These are phyloP conservation scores for Candida rishiriensis DNA, from an alignment of 805 yeast species.

Conservation along the genomic window DNA sequence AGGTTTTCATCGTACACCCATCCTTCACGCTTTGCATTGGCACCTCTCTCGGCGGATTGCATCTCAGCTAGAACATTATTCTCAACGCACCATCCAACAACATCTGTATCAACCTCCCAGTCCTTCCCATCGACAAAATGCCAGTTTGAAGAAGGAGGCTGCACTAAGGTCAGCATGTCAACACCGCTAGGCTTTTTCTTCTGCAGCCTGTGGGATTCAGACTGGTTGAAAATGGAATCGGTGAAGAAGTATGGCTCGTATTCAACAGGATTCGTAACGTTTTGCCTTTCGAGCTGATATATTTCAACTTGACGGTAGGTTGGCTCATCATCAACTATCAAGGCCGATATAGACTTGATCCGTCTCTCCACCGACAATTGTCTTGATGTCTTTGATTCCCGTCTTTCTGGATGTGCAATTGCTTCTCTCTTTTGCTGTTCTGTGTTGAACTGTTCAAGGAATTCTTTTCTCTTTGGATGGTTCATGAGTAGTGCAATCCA, in stretches of 20 bases:
- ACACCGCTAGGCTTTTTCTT: slow-evolving; percentile 66
- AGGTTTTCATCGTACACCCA: slow-evolving; percentile 51
- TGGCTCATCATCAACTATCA: slow-evolving; percentile 68
- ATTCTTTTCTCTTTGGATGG: slow-evolving; percentile 51
- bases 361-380: neutral
- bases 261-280: slow-evolving; percentile 45
- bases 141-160: slow-evolving; percentile 69
- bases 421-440: slow-evolving; percentile 34
- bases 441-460: slow-evolving; percentile 21
- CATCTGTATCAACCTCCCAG: slow-evolving; percentile 64
- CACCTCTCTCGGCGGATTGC: too few relatives aligned
- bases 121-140: slow-evolving; percentile 50
- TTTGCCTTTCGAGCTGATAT: slow-evolving; percentile 68
- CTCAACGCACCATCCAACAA: slow-evolving; percentile 47
- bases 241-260: slow-evolving; percentile 65
- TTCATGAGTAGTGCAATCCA: slow-evolving; percentile 51
- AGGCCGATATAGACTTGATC: slow-evolving; percentile 17
- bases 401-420: slow-evolving; percentile 4
- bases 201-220: slow-evolving; percentile 40
- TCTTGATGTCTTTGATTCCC: neutral
- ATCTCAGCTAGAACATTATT: slow-evolving; percentile 34
- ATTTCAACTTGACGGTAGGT: slow-evolving; percentile 63
- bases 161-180: slow-evolving; percentile 45
- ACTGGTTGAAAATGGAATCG: slow-evolving; percentile 46
- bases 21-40: slow-evolving; percentile 25